Evolutionary conservation across 2,329 filamentous ascomycete genomes (phyloP).

Genomic region (Ophiocordyceps sinensis): DNA sequence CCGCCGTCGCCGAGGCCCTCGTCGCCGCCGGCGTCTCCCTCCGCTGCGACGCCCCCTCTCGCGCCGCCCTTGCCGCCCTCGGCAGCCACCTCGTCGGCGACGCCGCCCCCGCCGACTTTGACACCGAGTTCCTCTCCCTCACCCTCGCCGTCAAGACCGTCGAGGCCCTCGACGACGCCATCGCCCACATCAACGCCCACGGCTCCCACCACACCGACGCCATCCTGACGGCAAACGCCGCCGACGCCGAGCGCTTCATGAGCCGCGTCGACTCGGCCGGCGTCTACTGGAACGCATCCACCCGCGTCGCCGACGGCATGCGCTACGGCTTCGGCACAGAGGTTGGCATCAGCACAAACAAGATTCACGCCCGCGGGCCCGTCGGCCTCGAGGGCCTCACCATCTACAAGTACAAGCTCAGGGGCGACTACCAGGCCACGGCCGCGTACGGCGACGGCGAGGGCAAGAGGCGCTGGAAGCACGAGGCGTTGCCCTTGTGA

Average conservation of each 20-base stretch:
- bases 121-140: slow-evolving; percentile 81
- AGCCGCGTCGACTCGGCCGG: slow-evolving; percentile 74
- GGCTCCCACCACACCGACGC: slow-evolving; percentile 89
- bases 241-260: slow-evolving; percentile 69
- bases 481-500: slow-evolving; percentile 36
- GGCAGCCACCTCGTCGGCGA: slow-evolving; percentile 41
- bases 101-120: slow-evolving; percentile 57
- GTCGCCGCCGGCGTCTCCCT: slow-evolving; percentile 65
- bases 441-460: slow-evolving; percentile 56
- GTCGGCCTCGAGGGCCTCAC: slow-evolving; percentile 89
- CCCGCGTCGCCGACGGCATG: slow-evolving; percentile 91
- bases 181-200: slow-evolving; percentile 81
- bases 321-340: slow-evolving; percentile 95
- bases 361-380: slow-evolving; percentile 87
- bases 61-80: slow-evolving; percentile 41
- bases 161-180: slow-evolving; percentile 50
- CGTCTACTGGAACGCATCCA: slow-evolving; percentile 95
- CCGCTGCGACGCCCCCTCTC: slow-evolving; percentile 60
- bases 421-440: slow-evolving; percentile 71
- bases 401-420: slow-evolving; percentile 92
- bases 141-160: slow-evolving; percentile 75
- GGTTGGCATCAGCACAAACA: slow-evolving; percentile 97
- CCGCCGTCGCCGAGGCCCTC: slow-evolving; percentile 58
- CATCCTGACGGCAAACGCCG: slow-evolving; percentile 59
- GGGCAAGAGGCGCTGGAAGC: slow-evolving; percentile 43